These are phyloP conservation scores for Curvularia spicifera DNA, from an alignment of 2,329 filamentous ascomycete species.

Conservation along the genomic window DNA sequence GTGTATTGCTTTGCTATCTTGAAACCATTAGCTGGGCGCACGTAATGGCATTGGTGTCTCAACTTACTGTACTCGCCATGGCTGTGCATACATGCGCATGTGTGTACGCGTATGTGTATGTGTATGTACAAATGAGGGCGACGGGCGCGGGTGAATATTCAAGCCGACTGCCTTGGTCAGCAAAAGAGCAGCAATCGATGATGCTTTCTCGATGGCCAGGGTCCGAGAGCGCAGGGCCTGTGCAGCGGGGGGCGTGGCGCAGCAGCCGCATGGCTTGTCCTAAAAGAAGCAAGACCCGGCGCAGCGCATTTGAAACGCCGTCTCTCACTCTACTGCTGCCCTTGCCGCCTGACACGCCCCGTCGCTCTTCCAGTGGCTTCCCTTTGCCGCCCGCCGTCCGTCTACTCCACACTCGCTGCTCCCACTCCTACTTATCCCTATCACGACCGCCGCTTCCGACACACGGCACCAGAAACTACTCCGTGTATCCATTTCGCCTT, in stretches of 20 bases:
- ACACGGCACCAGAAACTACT: neutral
- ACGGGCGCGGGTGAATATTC: neutral
- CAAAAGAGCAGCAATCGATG: constrained; percentile 16
- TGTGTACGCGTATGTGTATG: neutral
- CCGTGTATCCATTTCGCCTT: neutral
- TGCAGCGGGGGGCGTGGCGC: constrained; percentile 13
- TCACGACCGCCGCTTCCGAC: neutral
- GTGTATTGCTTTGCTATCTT: constrained; percentile 57
- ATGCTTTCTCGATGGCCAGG: constrained; percentile 15
- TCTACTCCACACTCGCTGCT: constrained; percentile 15
- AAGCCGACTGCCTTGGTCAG: neutral
- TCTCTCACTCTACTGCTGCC: constrained; percentile 14
- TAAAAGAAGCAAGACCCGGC: constrained; percentile 9
- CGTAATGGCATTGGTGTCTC: neutral
- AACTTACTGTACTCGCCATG: constrained; percentile 29
- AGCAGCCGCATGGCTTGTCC: constrained; percentile 11
- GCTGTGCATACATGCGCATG: constrained; percentile 1
- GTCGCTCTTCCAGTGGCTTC: neutral
- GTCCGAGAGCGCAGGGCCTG: constrained; percentile 2
- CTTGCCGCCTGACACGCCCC: constrained; percentile 15
- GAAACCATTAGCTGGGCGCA: constrained; percentile 3
- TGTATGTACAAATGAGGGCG: neutral
- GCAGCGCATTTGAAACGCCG: constrained; percentile 16
- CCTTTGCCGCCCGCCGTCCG: constrained; percentile 14
- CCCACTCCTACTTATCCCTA: constrained; percentile 1